These are phyloP conservation scores for Gracilariopsis chorda DNA, from an alignment of 23 red algal genomes.

Conservation along the genomic window DNA sequence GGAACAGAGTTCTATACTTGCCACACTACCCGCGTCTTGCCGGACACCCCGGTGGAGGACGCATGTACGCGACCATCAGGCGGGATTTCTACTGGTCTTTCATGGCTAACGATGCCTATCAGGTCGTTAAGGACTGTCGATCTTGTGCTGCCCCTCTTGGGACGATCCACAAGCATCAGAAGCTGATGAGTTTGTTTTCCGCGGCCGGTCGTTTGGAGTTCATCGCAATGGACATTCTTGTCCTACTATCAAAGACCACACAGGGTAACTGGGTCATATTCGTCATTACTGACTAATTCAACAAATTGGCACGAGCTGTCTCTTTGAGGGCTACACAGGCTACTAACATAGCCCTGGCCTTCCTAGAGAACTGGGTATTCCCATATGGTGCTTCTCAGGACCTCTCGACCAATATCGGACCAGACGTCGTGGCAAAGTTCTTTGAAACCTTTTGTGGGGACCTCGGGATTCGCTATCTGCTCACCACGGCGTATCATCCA, in stretches of 20 bases:
- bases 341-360: not conserved
- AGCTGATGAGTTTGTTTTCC: not conserved
- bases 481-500: slow-evolving; percentile 17
- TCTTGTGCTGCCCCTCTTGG: not conserved
- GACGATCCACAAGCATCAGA: not conserved
- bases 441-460: slow-evolving; percentile 18
- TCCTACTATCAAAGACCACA: slow-evolving; percentile 5
- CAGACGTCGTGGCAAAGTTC: slow-evolving; percentile 30
- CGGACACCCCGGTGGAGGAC: slow-evolving; percentile 25
- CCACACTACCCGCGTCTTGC: slow-evolving; percentile 23
- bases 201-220: not conserved
- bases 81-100: slow-evolving; percentile 52
- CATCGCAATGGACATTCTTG: slow-evolving; percentile 46
- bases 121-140: slow-evolving; percentile 4
- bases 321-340: not conserved
- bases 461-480: not conserved
- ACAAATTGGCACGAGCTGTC: slow-evolving; percentile 27
- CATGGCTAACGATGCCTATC: slow-evolving; percentile 46
- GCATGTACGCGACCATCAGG: slow-evolving; percentile 37
- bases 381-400: slow-evolving; percentile 17
- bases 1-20: slow-evolving; percentile 16
- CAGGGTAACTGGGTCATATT: slow-evolving; percentile 12
- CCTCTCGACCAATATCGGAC: slow-evolving; percentile 12
- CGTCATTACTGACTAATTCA: slow-evolving; percentile 21
- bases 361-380: slow-evolving; percentile 41